Conservation (phyloP, 345 rosid species). For the Balakata baccata region DNA sequence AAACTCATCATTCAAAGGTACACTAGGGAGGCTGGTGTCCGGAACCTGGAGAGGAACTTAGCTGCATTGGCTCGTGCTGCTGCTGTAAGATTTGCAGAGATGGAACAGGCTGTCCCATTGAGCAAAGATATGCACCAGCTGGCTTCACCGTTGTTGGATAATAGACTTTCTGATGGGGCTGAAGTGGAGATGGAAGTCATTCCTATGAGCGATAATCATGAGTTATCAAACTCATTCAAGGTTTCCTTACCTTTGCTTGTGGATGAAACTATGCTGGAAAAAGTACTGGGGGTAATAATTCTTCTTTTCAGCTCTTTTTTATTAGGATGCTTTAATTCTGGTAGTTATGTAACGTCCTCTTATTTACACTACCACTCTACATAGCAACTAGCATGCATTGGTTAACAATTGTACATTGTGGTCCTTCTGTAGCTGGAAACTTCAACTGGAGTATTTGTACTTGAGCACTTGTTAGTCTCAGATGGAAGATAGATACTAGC, state of each 20-base stretch:
- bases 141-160: constrained; percentile 72
- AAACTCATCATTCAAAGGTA: constrained; percentile 81
- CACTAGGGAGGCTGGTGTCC: constrained; percentile 98
- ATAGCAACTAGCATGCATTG: not conserved
- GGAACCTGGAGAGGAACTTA: constrained; percentile 82
- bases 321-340: constrained; percentile 1
- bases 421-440: not conserved
- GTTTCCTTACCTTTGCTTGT: constrained; percentile 68
- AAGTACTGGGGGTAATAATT: constrained; percentile 79
- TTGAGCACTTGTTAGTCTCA: not conserved
- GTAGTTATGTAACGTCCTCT: not conserved
- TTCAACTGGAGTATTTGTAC: not conserved
- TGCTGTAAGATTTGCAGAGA: constrained; percentile 87
- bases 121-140: constrained; percentile 74
- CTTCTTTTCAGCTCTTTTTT: not conserved
- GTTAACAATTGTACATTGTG: not conserved
- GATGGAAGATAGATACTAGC: not conserved
- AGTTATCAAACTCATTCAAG: constrained; percentile 62
- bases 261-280: constrained; percentile 88
- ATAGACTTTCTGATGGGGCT: constrained; percentile 80
- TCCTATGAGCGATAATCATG: constrained; percentile 82
- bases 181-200: constrained; percentile 99
- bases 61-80: constrained; percentile 98
- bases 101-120: constrained; percentile 67
- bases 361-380: not conserved